Evolutionary conservation across 208 protist genomes (phyloP).

Genomic region (Trypanosoma brucei): DNA sequence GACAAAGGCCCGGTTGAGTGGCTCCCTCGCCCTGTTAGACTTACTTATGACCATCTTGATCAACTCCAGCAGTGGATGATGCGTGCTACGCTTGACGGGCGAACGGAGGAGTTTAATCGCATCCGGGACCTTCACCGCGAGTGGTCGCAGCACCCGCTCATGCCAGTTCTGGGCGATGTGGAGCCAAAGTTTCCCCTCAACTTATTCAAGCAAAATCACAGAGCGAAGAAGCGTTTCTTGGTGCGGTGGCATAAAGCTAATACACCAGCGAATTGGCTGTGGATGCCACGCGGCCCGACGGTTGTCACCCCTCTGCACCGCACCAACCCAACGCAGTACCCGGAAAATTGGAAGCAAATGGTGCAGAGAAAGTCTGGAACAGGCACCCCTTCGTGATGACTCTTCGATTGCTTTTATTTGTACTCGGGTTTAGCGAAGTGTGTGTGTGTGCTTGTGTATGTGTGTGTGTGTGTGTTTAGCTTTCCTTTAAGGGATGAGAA

Average conservation of each 20-base stretch:
- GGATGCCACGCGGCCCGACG: conserved; percentile 68
- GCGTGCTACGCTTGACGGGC: conserved; percentile 70
- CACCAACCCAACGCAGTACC: conserved; percentile 56
- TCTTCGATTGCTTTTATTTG: too few species aligned
- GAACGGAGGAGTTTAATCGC: conserved; percentile 60
- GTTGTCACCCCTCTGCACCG: conserved; percentile 62
- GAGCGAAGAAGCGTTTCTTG: conserved; percentile 75
- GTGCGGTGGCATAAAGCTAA: conserved; percentile 91
- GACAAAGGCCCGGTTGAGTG: conserved; percentile 88
- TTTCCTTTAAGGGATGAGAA: too few species aligned
- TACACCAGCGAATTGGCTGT: conserved; percentile 79
- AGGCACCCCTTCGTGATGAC: neutral
- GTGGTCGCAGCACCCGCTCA: conserved; percentile 82
- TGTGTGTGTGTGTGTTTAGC: too few species aligned
- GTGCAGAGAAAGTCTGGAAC: conserved; percentile 13
- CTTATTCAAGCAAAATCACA: conserved; percentile 88
- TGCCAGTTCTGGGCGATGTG: conserved; percentile 87
- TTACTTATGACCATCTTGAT: conserved; percentile 79
- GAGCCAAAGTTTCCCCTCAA: conserved; percentile 88
- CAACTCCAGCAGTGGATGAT: conserved; percentile 88
- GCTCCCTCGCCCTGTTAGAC: conserved; percentile 79
- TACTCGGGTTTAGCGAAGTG: too few species aligned
- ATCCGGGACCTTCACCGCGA: conserved; percentile 81
- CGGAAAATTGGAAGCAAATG: conserved; percentile 75
- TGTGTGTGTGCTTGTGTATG: neutral